Evolutionary conservation across 306 rosid species (phyloP), one percentile per base, ranked within the genome.

Genomic region (Quercus bicolor): DNA sequence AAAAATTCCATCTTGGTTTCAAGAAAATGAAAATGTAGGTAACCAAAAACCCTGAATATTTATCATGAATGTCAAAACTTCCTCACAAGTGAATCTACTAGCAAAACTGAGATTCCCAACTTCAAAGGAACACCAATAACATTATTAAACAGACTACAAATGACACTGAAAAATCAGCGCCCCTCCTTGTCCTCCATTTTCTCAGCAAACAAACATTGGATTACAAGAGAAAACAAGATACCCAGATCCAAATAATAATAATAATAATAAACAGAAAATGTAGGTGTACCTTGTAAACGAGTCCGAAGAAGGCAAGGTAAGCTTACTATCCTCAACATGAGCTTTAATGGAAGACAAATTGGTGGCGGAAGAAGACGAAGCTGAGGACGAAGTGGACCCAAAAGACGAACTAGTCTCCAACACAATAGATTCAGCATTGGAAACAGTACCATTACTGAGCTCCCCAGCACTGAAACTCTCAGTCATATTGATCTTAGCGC

Each of bases 401-500:
- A 85, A 86, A 66, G 92, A 89, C 37, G 93, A 89, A 82, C 70
- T 79, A 0, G 89, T 74, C 82, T 87, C 93, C 86, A 87, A 75
- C 23, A 87, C 77, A 77, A 87, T 40, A 3, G 90, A 83, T 48
- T 89, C 93, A 11, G 86, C 84, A 77, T 43, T 29, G 21, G 81
- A 75, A 21, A 70, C 62, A 72, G 56, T 19, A 16, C 78, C 77
- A 74, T 26, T 75, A 48, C 61, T 59, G 18, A 45, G 64, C 34
- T 70, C 69, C 51, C 72, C 77, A 62, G 68, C 60, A 16, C 24
- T 40, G 13, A 68, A 14, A 75, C 26, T 40, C 56, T 74, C 68
- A 18, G 43, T 57, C 21, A n/a, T 19, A 16, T 4, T 57, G 13
- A 86, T 79, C 84, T 77, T 74, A 3, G 89, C 84, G n/a, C 87